A percentile compares a stretch with the other conserved stretches of the same genome.
These are phyloP conservation scores for Mucor racemosus DNA, from an alignment of 371 early-diverging fungal genomes.

Conservation along the genomic window DNA sequence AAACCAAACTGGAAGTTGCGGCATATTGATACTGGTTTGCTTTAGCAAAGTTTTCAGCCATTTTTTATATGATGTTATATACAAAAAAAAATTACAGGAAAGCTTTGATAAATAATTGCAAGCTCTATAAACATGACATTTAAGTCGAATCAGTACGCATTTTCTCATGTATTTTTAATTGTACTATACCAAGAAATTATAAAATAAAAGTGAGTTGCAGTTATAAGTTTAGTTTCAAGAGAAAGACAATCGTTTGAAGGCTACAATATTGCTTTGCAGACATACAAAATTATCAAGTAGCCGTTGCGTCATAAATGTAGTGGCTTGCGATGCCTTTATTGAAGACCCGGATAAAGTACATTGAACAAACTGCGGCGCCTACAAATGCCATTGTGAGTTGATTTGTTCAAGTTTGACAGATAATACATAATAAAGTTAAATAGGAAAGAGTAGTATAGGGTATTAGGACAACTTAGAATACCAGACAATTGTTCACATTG, in stretches of 20 bases:
- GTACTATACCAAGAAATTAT: conserved; percentile 5
- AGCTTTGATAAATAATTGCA: conserved; percentile 12
- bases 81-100: conserved; percentile 8
- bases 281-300: neutral
- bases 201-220: conserved; percentile 4
- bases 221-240: neutral
- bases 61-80: conserved; percentile 25
- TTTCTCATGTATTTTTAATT: neutral
- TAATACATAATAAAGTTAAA: neutral
- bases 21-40: conserved; percentile 88
- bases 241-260: neutral
- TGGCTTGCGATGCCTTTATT: conserved; percentile 1
- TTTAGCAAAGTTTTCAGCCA: conserved; percentile 81
- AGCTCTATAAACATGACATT: conserved; percentile 2
- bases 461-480: too few species aligned
- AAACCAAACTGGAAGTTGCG: conserved; percentile 92
- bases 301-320: conserved; percentile 13
- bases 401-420: neutral
- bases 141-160: neutral
- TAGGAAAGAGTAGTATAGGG: too few species aligned
- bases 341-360: neutral
- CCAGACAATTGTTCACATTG: too few species aligned
- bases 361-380: neutral
- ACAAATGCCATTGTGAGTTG: neutral
- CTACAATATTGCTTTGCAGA: neutral